Percentiles rank a stretch among this genome's conserved stretches.
These are phyloP conservation scores for Capsicum baccatum DNA, from an alignment of 257 asterid genomes.

Conservation along the genomic window DNA sequence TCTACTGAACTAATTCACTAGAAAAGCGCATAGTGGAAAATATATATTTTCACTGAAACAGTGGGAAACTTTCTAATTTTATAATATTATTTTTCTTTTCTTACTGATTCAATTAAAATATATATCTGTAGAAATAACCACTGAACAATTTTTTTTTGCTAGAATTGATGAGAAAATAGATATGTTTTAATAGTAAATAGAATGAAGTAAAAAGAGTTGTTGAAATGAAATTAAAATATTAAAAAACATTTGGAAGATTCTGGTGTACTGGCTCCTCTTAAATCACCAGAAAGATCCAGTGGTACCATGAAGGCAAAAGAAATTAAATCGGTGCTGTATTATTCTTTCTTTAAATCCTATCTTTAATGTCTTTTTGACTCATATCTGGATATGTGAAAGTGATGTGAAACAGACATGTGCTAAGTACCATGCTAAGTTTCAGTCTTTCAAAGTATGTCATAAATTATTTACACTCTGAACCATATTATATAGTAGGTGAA, in stretches of 20 bases:
- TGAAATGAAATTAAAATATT: background rate
- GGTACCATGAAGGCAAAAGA: slow-evolving; percentile 17
- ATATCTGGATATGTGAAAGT: background rate
- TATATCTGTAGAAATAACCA: no score
- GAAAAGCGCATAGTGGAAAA: no score
- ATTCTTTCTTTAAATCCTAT: background rate
- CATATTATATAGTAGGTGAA: background rate
- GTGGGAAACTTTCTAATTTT: no score
- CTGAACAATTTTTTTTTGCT: no score
- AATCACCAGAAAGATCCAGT: slow-evolving; percentile 11
- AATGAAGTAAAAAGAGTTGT: background rate
- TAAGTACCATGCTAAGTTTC: background rate
- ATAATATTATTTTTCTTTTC: no score
- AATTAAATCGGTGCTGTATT: background rate
- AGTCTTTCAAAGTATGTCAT: background rate
- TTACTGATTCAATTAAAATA: no score
- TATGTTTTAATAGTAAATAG: background rate
- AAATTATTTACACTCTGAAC: background rate
- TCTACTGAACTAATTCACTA: no score
- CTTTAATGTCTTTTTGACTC: background rate
- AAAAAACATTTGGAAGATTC: background rate
- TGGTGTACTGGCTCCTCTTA: slow-evolving; percentile 28
- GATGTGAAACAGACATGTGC: slow-evolving; percentile 11
- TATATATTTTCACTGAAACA: no score
- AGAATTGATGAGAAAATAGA: no score